Base-by-base conservation (phyloP, 177 flowering plant genomes). In the Vitis hybrid region DNA sequence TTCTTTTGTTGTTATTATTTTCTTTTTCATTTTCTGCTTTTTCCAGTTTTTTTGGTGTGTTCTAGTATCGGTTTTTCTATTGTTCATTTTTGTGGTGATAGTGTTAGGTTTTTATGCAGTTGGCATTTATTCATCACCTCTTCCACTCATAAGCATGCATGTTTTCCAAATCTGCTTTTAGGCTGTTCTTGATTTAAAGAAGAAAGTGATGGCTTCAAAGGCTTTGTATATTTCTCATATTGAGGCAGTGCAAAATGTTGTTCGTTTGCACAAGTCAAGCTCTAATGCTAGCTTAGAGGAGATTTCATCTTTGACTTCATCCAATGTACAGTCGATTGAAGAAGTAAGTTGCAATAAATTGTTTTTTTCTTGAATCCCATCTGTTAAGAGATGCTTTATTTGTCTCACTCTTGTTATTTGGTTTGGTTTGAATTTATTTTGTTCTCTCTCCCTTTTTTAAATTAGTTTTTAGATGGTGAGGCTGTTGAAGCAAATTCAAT, bases 161-260 rank as follows among this genome's bases (percentile, higher is more conserved):
- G 38, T 56, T 47, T 56, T 72, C 38, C 7, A 65, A 59, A 53
- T n/a, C 22, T 68, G 13, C 33, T 2, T 71, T 59, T 73, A 96
- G 98, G 90, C 90, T 11, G 71, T 87, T 49, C 22, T 63, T 24
- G 91, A 89, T 57, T 58, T 96, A 71, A 94, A 86, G 83, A 82
- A 85, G 69, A 96, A 90, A 78, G 76, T 94, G 28, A 61, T 75
- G 31, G 67, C 86, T 74, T 89, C 90, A 56, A 85, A 81, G 84
- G 77, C 87, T 66, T 65, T 90, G 77, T 92, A 82, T 71, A 66
- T 82, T 52, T 92, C 97, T 54, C 97, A 94, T 76, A 64, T 96
- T 66, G 97, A 94, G 83, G 97, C 88, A 3, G 73, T 89, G 62
- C 97, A 94, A 85, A 94, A 96, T 83, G 91, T 91, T 64, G 99